Percentiles rank a stretch among this genome's conserved stretches.
phyloP scores from a whole-genome alignment of 2,329 filamentous ascomycete species.

The Ceratocystis variospora region DNA sequence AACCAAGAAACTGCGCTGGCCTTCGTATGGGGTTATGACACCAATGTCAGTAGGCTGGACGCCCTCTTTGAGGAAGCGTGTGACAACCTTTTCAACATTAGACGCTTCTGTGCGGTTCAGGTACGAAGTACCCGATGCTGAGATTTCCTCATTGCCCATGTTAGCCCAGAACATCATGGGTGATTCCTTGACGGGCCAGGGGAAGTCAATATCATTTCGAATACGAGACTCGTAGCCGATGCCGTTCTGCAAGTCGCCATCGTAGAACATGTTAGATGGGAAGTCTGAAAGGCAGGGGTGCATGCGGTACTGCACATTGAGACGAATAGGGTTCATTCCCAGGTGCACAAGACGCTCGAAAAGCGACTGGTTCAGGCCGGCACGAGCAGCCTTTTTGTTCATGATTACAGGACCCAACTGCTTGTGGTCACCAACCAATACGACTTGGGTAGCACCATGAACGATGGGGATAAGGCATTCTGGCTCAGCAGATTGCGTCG shows the following conservation, averaged over 20 bases:
- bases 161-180: slow-evolving; percentile 99
- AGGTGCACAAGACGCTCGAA: slow-evolving; percentile 93
- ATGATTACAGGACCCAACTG: slow-evolving; percentile 97
- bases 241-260: slow-evolving; percentile 91
- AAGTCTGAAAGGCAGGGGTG: slow-evolving; percentile 95
- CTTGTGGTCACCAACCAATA: slow-evolving; percentile 96
- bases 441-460: slow-evolving; percentile 93
- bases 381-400: slow-evolving; percentile 99
- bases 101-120: slow-evolving; percentile 94
- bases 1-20: slow-evolving; percentile 94
- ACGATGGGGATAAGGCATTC: slow-evolving; percentile 98
- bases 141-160: slow-evolving; percentile 93
- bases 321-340: slow-evolving; percentile 75
- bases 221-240: slow-evolving; percentile 81
- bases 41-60: slow-evolving; percentile 90
- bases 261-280: slow-evolving; percentile 99
- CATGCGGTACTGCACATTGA: slow-evolving; percentile 98
- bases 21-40: slow-evolving; percentile 97
- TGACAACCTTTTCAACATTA: slow-evolving; percentile 97
- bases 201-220: slow-evolving; percentile 89
- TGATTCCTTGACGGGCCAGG: slow-evolving; percentile 84
- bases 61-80: slow-evolving; percentile 95
- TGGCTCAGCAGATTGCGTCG: slow-evolving; percentile 92
- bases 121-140: slow-evolving; percentile 92
- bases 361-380: slow-evolving; percentile 92